Evolutionary conservation across 202 grass and related monocot genomes (phyloP), one percentile per base, ranked within the genome.

Genomic region (Elaeis oleifera): DNA sequence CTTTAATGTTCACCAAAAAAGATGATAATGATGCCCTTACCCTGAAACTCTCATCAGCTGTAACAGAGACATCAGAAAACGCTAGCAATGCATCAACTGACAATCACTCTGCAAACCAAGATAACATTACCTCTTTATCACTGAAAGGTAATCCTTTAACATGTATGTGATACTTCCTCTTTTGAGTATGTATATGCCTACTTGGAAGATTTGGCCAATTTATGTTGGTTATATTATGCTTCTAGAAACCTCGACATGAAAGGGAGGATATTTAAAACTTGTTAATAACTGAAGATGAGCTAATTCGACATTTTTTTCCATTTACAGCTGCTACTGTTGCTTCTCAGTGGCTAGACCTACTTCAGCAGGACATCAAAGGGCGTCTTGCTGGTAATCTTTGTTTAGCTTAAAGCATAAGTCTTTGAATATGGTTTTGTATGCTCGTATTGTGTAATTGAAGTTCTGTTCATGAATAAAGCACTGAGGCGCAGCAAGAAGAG

Each of bases 401-500:
- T 26, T 44, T 51, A 61, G 20, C 51, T 31, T 5, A 51, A 51
- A 50, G 21, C 9, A 50, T 50, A 11, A 4, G 8, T 2, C 2
- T 22, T 20, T 50, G 5, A 19, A 32, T 62, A 18, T 36, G 23
- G 51, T 23, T 59, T 51, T 5, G 59, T 73, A 26, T 26, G 22
- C 68, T 54, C 27, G 3, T 5, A 50, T 28, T 74, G 23, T 56
- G 28, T 49, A 66, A 58, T 3, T 39, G 36, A 39, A 39, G 36
- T 39, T 39, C 36, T 39, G 36, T 63, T 56, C 22, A 76, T 75
- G 52, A 51, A 76, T 87, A 58, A 63, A 99, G 94, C 94, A 67
- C 75, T 99, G 70, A 84, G 84, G 77, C 84, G 88, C 51, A 99
- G 94, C 64, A 80, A 79, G 73, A 89, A 94, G 88, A 99, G 94